phyloP scores from a whole-genome alignment of 163 green algal genomes.

The Chlorella variabilis region DNA sequence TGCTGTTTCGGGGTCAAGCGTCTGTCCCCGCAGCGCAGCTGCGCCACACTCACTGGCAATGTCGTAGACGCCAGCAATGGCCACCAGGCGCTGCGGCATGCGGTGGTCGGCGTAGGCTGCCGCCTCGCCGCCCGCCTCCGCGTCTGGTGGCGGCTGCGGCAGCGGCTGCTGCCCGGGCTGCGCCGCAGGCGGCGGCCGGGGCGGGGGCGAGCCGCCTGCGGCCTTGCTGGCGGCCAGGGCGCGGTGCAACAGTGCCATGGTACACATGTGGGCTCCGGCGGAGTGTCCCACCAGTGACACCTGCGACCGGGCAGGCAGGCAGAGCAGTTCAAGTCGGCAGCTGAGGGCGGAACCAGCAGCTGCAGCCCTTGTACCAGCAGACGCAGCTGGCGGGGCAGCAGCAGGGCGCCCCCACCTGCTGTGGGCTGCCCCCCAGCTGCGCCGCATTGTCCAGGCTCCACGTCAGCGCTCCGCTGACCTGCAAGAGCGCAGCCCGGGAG shows the following conservation, averaged over 20 bases:
- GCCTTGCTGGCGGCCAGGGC: conserved; percentile 37
- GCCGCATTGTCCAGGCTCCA: conserved; percentile 62
- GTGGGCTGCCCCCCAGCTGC: conserved; percentile 54
- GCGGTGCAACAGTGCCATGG: conserved; percentile 74
- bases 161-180: neutral
- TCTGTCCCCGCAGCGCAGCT: too few relatives aligned
- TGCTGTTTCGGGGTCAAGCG: too few relatives aligned
- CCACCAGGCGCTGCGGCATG: conserved; percentile 64
- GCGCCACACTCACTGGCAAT: too few relatives aligned
- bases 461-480: conserved; percentile 57
- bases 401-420: neutral
- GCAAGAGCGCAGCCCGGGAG: too few relatives aligned
- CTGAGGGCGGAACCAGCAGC: too few relatives aligned
- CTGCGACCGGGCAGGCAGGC: conserved; percentile 20
- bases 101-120: conserved; percentile 10
- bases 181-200: neutral
- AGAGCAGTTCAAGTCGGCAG: neutral
- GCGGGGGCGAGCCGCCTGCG: neutral
- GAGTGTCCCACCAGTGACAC: conserved; percentile 76
- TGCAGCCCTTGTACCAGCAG: too few relatives aligned
- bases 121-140: neutral
- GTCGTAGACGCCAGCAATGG: conserved; percentile 75
- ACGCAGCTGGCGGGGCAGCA: too few relatives aligned
- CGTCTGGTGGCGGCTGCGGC: neutral
- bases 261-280: conserved; percentile 75